phyloP scores from a whole-genome alignment of 345 rosid genomes.

The Dipteronia dyeriana region DNA sequence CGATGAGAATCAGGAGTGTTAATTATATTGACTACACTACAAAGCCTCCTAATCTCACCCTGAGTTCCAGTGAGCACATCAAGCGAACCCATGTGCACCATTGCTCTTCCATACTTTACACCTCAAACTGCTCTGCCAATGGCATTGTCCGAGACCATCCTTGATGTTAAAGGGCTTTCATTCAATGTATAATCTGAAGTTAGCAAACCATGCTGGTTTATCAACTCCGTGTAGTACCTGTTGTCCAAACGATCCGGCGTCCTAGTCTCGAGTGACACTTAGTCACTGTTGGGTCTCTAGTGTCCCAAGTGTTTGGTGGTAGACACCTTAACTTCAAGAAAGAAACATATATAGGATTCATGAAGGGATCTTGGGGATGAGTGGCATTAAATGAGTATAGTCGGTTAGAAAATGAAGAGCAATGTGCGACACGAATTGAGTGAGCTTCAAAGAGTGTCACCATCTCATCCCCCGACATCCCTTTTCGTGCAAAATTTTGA shows the following conservation, averaged over 20 bases:
- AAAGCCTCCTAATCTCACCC: slow-evolving; percentile 44
- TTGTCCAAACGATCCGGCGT: slow-evolving; percentile 41
- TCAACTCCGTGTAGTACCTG: slow-evolving; percentile 39
- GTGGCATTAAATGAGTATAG: slow-evolving; percentile 42
- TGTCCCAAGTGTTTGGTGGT: not conserved
- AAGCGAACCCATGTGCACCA: slow-evolving; percentile 43
- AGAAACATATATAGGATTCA: slow-evolving; percentile 31
- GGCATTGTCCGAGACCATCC: slow-evolving; percentile 31
- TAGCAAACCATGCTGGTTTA: slow-evolving; percentile 31
- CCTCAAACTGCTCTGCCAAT: slow-evolving; percentile 25
- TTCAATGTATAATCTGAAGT: slow-evolving; percentile 41
- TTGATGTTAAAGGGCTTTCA: slow-evolving; percentile 26
- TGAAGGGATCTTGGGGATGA: slow-evolving; percentile 39
- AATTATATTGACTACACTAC: slow-evolving; percentile 23
- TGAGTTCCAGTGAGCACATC: slow-evolving; percentile 34
- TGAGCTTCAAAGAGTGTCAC: slow-evolving; percentile 58
- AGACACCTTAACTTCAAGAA: slow-evolving; percentile 46
- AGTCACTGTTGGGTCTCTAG: slow-evolving; percentile 11
- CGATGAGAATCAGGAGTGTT: no score
- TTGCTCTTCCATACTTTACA: slow-evolving; percentile 36
- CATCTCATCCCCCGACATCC: slow-evolving; percentile 43
- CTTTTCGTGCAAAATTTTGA: slow-evolving; percentile 35
- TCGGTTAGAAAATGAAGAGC: slow-evolving; percentile 38
- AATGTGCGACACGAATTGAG: slow-evolving; percentile 44
- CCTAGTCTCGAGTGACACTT: slow-evolving; percentile 23